Conservation (phyloP, 768 basidiomycete species). For the Hygrophoropsis aurantiaca region DNA sequence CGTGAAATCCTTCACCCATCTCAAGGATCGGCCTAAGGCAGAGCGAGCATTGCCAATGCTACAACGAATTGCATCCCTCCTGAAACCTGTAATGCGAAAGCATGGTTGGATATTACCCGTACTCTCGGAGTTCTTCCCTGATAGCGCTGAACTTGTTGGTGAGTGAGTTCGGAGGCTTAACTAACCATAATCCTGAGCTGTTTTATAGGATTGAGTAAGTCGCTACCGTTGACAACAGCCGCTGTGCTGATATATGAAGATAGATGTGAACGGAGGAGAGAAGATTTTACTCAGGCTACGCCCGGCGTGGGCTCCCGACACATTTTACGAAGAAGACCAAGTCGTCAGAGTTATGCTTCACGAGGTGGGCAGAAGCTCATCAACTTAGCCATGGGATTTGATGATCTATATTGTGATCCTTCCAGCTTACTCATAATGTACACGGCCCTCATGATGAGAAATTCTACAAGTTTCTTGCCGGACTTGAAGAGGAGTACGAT, state of each 20-base stretch:
- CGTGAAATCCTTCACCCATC: conserved; percentile 67
- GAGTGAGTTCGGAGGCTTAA: conserved; percentile 20
- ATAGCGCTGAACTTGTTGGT: conserved; percentile 72
- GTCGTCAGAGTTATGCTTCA: conserved; percentile 87
- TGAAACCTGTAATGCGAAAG: conserved; percentile 93
- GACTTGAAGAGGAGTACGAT: conserved; percentile 84
- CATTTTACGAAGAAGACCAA: conserved; percentile 74
- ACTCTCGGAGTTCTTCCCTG: conserved; percentile 88
- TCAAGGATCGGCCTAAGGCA: conserved; percentile 65
- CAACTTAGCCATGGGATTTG: not conserved
- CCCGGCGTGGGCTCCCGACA: conserved; percentile 62
- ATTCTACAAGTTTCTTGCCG: conserved; percentile 72
- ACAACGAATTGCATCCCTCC: conserved; percentile 69
- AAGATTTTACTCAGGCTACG: conserved; percentile 84
- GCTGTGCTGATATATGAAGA: not conserved
- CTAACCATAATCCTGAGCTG: conserved; percentile 1
- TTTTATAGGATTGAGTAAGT: conserved; percentile 39
- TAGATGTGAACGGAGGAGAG: conserved; percentile 77
- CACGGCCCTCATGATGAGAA: conserved; percentile 89
- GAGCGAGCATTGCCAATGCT: conserved; percentile 69
- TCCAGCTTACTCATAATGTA: conserved; percentile 82
- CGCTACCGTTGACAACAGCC: not conserved
- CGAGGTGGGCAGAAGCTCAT: conserved; percentile 51
- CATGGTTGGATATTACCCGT: conserved; percentile 77
- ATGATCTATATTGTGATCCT: not conserved